A percentile compares a stretch with the other conserved stretches of the same genome.
Conservation (phyloP, 805 yeast genomes). For the Torulaspora quercuum region DNA sequence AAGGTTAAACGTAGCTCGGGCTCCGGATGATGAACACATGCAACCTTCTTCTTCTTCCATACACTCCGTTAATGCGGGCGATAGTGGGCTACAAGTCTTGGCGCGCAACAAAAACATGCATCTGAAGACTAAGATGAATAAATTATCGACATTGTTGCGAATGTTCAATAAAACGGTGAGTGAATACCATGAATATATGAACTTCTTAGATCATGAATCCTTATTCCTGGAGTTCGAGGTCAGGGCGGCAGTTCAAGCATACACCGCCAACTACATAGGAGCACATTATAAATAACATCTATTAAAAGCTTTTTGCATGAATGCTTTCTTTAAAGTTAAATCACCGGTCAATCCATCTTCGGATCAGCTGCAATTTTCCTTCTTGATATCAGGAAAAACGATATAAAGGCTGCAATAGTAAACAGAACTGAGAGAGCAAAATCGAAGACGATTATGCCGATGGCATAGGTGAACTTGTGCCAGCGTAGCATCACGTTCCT, state of each 20-base stretch:
- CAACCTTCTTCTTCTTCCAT: not conserved
- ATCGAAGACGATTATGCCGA: constrained; percentile 26
- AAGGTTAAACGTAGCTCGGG: no score
- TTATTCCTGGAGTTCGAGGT: constrained; percentile 28
- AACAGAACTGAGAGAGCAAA: constrained; percentile 19
- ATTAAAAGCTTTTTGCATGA: no score
- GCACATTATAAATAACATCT: no score
- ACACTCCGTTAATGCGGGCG: not conserved
- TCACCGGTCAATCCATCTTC: constrained; percentile 2
- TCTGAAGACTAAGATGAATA: constrained; percentile 19
- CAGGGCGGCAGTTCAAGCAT: constrained; percentile 11
- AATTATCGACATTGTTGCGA: constrained; percentile 20
- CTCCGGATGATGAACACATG: not conserved
- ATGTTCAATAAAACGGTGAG: constrained; percentile 28
- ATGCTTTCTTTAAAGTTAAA: no score
- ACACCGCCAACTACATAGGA: not conserved
- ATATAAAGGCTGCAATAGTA: constrained; percentile 16
- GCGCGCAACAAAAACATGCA: constrained; percentile 10
- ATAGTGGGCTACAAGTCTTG: not conserved
- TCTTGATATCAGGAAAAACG: constrained; percentile 17
- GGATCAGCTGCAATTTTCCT: constrained; percentile 1
- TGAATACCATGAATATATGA: constrained; percentile 27
- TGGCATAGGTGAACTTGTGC: constrained; percentile 23
- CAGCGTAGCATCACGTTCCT: constrained; percentile 33
- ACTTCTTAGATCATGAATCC: constrained; percentile 20